Conservation (phyloP, 73 alveolate species). For the Paramecium biaurelia region DNA sequence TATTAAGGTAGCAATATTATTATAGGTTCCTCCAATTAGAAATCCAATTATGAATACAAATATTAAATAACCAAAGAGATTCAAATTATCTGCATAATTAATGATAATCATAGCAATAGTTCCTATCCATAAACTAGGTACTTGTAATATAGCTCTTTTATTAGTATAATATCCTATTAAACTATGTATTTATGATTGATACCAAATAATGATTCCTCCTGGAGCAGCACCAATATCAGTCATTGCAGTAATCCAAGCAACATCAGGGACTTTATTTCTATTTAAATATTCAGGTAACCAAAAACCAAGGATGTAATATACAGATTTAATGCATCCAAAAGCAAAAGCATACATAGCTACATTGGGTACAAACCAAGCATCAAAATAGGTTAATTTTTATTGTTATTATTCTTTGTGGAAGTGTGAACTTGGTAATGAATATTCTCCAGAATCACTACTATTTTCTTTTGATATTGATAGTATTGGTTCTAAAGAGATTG, state of each 20-base stretch:
- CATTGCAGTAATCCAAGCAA: conserved; percentile 14
- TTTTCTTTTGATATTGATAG: background rate
- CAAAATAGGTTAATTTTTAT: background rate
- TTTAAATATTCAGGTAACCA: conserved; percentile 43
- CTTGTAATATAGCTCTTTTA: background rate
- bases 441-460: background rate
- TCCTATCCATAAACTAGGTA: conserved; percentile 36
- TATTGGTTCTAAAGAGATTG: background rate
- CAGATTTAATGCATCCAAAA: conserved; percentile 47
- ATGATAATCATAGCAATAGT: background rate
- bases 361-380: conserved; percentile 50
- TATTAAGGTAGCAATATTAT: background rate
- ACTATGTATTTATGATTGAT: background rate
- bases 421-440: background rate
- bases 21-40: conserved; percentile 2
- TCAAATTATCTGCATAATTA: background rate
- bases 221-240: conserved; percentile 23
- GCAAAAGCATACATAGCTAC: conserved; percentile 52
- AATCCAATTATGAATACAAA: conserved; percentile 8
- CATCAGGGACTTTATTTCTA: background rate
- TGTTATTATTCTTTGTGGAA: background rate
- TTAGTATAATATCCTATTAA: background rate
- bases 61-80: background rate
- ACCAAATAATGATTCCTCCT: conserved; percentile 41
- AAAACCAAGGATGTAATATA: conserved; percentile 3